A percentile compares a stretch with the other conserved stretches of the same genome.
phyloP scores from a whole-genome alignment of 306 rosid species.

The Hippophae rhamnoides region DNA sequence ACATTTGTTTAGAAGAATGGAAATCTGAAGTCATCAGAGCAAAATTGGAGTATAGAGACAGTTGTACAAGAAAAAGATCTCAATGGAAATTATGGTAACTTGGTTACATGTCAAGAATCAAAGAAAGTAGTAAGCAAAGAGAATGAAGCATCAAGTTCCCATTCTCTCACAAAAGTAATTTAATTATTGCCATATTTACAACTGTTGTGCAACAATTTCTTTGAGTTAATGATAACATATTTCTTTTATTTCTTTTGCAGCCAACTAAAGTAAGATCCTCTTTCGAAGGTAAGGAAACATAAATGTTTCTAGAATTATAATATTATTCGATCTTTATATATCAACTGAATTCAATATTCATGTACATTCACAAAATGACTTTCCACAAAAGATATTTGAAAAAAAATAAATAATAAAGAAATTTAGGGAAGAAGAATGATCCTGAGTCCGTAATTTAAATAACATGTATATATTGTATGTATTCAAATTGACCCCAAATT shows the following conservation, averaged over 20 bases:
- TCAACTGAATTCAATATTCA: no score
- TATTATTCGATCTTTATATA: neutral
- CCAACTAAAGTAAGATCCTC: slow-evolving; percentile 28
- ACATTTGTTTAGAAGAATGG: slow-evolving; percentile 31
- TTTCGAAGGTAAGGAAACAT: slow-evolving; percentile 43
- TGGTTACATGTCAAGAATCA: slow-evolving; percentile 15
- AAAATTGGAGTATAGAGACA: slow-evolving; percentile 25
- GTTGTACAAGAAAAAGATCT: slow-evolving; percentile 19
- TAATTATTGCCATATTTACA: neutral
- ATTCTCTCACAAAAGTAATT: slow-evolving; percentile 18
- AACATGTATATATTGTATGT: no score
- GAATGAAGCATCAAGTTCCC: slow-evolving; percentile 19
- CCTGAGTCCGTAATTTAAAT: no score
- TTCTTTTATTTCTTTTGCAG: slow-evolving; percentile 32
- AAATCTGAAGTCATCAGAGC: slow-evolving; percentile 16
- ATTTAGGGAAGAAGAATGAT: no score
- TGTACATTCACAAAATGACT: no score
- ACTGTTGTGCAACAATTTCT: neutral
- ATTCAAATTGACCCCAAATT: no score
- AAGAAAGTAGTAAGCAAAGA: no score
- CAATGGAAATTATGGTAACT: slow-evolving; percentile 17
- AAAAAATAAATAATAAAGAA: no score
- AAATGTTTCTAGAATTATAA: slow-evolving; percentile 4
- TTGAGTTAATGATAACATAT: slow-evolving; percentile 13
- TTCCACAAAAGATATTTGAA: no score